Percentiles rank a stretch among this genome's conserved stretches.
Evolutionary conservation across 2,329 filamentous ascomycete genomes (phyloP).

Genomic region (Fusarium albidum): DNA sequence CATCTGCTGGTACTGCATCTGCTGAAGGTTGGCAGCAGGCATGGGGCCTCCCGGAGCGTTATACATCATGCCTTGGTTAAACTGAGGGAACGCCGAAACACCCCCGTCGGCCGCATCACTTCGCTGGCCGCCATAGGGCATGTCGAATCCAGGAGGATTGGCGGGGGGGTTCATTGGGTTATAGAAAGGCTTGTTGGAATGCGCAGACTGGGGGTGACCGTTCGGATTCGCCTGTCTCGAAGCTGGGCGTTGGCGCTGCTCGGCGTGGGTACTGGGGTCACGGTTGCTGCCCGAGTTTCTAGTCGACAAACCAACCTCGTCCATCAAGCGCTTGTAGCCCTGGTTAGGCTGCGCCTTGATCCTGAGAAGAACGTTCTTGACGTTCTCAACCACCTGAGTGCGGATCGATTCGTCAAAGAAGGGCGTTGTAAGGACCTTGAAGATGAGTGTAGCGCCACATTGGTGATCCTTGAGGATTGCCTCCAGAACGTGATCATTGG

Average conservation of each 20-base stretch:
- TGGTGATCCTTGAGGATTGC: slow-evolving; percentile 90
- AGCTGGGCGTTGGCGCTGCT: slow-evolving; percentile 63
- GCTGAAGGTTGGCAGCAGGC: slow-evolving; percentile 57
- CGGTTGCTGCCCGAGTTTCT: slow-evolving; percentile 57
- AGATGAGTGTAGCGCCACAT: slow-evolving; percentile 94
- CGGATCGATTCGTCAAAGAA: slow-evolving; percentile 96
- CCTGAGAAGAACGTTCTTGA: slow-evolving; percentile 85
- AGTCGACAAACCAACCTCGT: slow-evolving; percentile 91
- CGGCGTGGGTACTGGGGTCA: slow-evolving; percentile 53
- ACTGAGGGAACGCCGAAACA: slow-evolving; percentile 59
- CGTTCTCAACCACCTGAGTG: slow-evolving; percentile 86
- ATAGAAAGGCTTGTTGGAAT: slow-evolving; percentile 61
- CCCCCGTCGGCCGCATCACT: slow-evolving; percentile 61
- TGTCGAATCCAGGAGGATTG: slow-evolving; percentile 57
- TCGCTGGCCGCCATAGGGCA: slow-evolving; percentile 60
- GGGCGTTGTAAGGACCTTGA: slow-evolving; percentile 97
- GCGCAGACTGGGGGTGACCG: slow-evolving; percentile 49
- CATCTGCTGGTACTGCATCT: slow-evolving; percentile 68
- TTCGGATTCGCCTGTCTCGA: slow-evolving; percentile 62
- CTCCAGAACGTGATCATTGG: slow-evolving; percentile 85
- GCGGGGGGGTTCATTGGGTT: slow-evolving; percentile 56
- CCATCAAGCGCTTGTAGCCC: slow-evolving; percentile 98
- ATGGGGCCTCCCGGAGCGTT: slow-evolving; percentile 55
- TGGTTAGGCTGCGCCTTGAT: slow-evolving; percentile 94
- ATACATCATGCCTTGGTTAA: slow-evolving; percentile 62